These are phyloP conservation scores for Sordariomycetes sp. DNA, from an alignment of 2,329 filamentous ascomycete species.

Conservation along the genomic window DNA sequence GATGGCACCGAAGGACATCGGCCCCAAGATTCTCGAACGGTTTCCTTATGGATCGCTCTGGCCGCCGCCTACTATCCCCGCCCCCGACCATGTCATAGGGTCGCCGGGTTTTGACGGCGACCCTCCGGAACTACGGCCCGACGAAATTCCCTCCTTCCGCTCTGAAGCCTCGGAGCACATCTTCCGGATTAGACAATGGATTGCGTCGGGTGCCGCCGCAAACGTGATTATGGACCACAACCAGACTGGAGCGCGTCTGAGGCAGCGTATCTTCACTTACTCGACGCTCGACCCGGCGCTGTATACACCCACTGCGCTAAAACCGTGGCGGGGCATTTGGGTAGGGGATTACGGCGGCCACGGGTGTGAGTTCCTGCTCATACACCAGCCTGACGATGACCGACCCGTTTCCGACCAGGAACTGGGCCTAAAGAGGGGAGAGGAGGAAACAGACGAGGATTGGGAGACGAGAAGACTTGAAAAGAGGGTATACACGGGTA, in stretches of 20 bases:
- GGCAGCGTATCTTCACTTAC: slow-evolving; percentile 50
- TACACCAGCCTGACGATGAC: slow-evolving; percentile 58
- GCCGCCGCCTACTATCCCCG: slow-evolving; percentile 65
- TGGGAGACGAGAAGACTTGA: slow-evolving; percentile 33
- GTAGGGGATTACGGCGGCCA: slow-evolving; percentile 83
- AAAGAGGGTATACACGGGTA: slow-evolving; percentile 48
- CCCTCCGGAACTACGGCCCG: slow-evolving; percentile 6
- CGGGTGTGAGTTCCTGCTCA: slow-evolving; percentile 76
- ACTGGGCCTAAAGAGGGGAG: slow-evolving; percentile 24
- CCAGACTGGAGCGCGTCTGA: slow-evolving; percentile 29
- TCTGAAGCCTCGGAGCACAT: slow-evolving; percentile 55
- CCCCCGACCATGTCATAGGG: slow-evolving; percentile 38
- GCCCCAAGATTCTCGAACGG: slow-evolving; percentile 14
- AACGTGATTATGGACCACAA: slow-evolving; percentile 17
- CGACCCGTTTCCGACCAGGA: slow-evolving; percentile 23
- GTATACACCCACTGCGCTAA: slow-evolving; percentile 72
- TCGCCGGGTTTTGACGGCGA: slow-evolving; percentile 14
- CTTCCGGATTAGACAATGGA: slow-evolving; percentile 70
- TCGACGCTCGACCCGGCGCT: slow-evolving; percentile 59
- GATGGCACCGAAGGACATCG: slow-evolving; percentile 22
- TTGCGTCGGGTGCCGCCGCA: slow-evolving; percentile 44
- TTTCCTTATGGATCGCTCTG: slow-evolving; percentile 51
- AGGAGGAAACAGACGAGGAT: slow-evolving; percentile 31
- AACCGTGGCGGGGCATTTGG: slow-evolving; percentile 86
- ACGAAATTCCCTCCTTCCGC: slow-evolving; percentile 32